Base-by-base conservation (phyloP, 495 filamentous ascomycete species). In the Articulospora tetracladia region DNA sequence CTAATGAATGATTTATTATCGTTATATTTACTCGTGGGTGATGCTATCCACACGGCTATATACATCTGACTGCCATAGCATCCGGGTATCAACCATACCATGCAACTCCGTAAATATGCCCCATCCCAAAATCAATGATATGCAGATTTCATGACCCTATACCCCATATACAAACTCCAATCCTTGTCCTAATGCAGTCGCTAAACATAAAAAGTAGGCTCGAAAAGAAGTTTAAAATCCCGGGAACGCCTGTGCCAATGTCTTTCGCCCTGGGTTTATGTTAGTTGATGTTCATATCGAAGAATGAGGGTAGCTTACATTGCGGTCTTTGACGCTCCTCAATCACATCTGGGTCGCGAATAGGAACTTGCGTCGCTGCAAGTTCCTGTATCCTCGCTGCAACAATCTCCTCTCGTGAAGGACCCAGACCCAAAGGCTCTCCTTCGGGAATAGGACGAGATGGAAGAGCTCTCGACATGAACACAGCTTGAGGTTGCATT, bases 331-430 rank as follows among this genome's bases (percentile, higher is more conserved):
- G 51, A 48, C 48, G 56, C 3, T 58, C 48, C 23, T 48, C 26
- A 19, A 47, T 15, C 3, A 28, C 25, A 53, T 67, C 65, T 25
- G 59, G 46, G 57, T 64, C 64, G 54, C 53, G 24, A 44, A 67
- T 50, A 24, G 44, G 53, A 0, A 15, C 24, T 32, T 51, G 57
- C 13, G 44, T 1, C 30, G 63, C 56, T 22, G 56, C 26, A 1
- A 66, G 26, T 12, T 66, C 64, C 23, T 28, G 58, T 13, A 67
- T 64, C 39, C 58, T 54, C 25, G 53, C 27, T 15, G 53, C 27
- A 8, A 60, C 61, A 7, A 57, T 22, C 39, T 61, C 57, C 30
- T 61, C 47, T 47, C 58, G 24, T 24, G 53, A 28, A 1, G 55
- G 26, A 15, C 48, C 47, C 1, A 32, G 17, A 36, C 26, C 19